These are phyloP conservation scores for Torulaspora gathmanii DNA, from an alignment of 805 yeast species.

Conservation along the genomic window DNA sequence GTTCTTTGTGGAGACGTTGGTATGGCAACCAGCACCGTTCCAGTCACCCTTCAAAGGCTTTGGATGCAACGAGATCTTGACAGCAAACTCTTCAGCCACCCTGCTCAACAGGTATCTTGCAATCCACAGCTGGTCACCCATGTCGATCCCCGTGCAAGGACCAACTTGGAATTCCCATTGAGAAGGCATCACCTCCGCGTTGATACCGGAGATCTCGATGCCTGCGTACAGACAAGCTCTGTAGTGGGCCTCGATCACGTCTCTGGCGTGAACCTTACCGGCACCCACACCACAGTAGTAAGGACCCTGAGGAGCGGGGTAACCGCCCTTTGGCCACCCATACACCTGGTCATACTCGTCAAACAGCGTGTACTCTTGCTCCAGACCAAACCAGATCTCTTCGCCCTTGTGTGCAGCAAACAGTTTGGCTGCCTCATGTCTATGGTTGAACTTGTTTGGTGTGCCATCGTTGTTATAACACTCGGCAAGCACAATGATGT, in stretches of 20 bases:
- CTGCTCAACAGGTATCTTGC: slow-evolving; percentile 90
- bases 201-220: slow-evolving; percentile 86
- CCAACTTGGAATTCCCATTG: slow-evolving; percentile 99
- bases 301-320: slow-evolving; percentile 99
- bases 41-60: slow-evolving; percentile 98
- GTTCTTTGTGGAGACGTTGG: slow-evolving; percentile 87
- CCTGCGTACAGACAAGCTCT: slow-evolving; percentile 96
- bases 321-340: slow-evolving; percentile 99
- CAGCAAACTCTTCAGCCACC: slow-evolving; percentile 98
- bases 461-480: slow-evolving; percentile 99
- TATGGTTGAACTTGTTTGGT: slow-evolving; percentile 97
- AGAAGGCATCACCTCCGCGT: slow-evolving; percentile 99
- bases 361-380: slow-evolving; percentile 96
- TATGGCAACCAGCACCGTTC: slow-evolving; percentile 99
- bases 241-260: slow-evolving; percentile 98
- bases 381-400: slow-evolving; percentile 95
- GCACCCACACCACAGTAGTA: slow-evolving; percentile 99
- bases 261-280: slow-evolving; percentile 97
- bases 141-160: slow-evolving; percentile 88
- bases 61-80: slow-evolving; percentile 98
- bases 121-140: slow-evolving; percentile 98
- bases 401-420: slow-evolving; percentile 86
- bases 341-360: slow-evolving; percentile 86
- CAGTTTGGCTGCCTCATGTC: slow-evolving; percentile 93
- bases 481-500: slow-evolving; percentile 90